Evolutionary conservation across 495 filamentous ascomycete genomes (phyloP).

Genomic region (Xylaria curta): DNA sequence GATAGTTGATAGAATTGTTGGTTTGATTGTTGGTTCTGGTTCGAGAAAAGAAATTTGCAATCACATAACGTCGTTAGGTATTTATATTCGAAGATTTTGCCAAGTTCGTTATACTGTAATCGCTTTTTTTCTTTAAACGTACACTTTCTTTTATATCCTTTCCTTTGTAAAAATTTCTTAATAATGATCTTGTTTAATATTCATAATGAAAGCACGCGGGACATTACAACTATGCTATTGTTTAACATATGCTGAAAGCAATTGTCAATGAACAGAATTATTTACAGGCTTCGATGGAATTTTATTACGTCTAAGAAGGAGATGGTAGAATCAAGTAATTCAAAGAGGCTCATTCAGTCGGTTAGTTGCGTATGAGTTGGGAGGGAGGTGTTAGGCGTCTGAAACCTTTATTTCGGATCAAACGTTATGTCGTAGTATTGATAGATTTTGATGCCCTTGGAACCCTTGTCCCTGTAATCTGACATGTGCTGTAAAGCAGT

Average conservation of each 20-base stretch:
- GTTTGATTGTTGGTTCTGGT: neutral
- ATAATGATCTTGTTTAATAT: neutral
- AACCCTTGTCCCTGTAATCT: neutral
- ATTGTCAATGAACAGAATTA: neutral
- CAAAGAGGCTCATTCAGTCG: neutral
- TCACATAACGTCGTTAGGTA: neutral
- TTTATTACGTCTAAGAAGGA: neutral
- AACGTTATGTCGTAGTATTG: neutral
- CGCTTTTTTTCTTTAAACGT: neutral
- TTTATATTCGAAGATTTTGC: neutral
- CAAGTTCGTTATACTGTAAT: neutral
- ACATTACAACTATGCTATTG: neutral
- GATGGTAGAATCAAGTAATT: neutral
- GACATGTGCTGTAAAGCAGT: neutral
- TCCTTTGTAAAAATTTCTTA: neutral
- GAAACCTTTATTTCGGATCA: neutral
- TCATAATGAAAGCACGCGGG: neutral
- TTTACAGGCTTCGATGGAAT: neutral
- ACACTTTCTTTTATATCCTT: neutral
- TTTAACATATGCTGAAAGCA: neutral
- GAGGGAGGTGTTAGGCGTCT: neutral
- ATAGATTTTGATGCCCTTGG: neutral
- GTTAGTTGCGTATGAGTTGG: neutral
- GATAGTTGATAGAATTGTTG: neutral
- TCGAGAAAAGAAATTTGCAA: neutral